Evolutionary conservation across 2,329 filamentous ascomycete species (phyloP).

Genomic region (Phaeosphaeriaceae sp.): DNA sequence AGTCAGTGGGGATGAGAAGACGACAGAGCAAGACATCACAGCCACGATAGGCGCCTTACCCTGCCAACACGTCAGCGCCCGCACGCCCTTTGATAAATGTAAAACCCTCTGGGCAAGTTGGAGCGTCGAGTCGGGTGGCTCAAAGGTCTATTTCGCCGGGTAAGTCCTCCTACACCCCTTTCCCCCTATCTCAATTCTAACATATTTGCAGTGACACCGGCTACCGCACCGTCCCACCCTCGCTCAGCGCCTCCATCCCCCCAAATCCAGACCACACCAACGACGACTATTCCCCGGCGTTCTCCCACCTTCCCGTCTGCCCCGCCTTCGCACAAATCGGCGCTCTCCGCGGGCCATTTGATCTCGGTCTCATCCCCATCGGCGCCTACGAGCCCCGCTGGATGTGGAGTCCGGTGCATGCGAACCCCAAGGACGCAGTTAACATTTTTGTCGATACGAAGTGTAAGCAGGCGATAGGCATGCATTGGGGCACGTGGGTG

Average conservation of each 20-base stretch:
- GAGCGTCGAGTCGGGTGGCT: constrained; percentile 75
- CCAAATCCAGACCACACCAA: no score
- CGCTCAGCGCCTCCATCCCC: constrained; percentile 36
- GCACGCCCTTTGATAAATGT: constrained; percentile 72
- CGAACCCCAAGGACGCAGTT: constrained; percentile 84
- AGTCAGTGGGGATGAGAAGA: constrained; percentile 8
- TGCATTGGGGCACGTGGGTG: constrained; percentile 91
- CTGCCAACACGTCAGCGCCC: constrained; percentile 80
- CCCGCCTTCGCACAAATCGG: constrained; percentile 89
- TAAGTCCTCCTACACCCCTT: constrained; percentile 37
- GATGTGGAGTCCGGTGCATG: constrained; percentile 82
- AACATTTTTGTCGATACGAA: constrained; percentile 87
- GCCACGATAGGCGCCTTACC: constrained; percentile 81
- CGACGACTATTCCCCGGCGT: constrained; percentile 76
- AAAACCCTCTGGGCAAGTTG: constrained; percentile 89
- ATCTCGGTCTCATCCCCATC: constrained; percentile 91
- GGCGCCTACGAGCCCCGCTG: constrained; percentile 81
- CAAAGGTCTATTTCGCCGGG: constrained; percentile 84
- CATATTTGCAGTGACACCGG: constrained; percentile 75
- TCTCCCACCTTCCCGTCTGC: constrained; percentile 70
- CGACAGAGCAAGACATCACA: constrained; percentile 57
- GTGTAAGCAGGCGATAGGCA: constrained; percentile 79
- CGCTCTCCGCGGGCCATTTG: constrained; percentile 79
- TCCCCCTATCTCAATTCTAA: constrained; percentile 22
- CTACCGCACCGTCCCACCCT: constrained; percentile 75